These are phyloP conservation scores for Penicillium fuscoglaucum DNA, from an alignment of 2,329 filamentous ascomycete species.

Conservation along the genomic window DNA sequence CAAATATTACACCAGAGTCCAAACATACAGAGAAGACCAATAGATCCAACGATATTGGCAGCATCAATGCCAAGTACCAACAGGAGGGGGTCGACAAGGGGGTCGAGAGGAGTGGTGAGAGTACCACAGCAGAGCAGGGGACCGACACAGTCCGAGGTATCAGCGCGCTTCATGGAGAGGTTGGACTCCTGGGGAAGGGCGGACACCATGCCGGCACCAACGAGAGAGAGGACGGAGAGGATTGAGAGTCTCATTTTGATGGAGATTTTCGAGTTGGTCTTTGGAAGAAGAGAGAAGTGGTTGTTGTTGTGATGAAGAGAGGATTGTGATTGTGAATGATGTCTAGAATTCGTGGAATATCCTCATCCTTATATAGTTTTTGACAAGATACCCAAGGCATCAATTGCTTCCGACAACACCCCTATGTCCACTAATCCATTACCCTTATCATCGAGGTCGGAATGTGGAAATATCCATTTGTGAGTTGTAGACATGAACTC, in stretches of 20 bases:
- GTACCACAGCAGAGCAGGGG: conserved; percentile 31
- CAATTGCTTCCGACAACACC: neutral
- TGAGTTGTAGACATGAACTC: conserved; percentile 11
- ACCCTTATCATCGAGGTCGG: conserved; percentile 7
- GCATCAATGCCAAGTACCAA: conserved; percentile 24
- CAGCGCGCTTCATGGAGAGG: conserved; percentile 16
- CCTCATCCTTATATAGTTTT: conserved; percentile 12
- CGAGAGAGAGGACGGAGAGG: conserved; percentile 34
- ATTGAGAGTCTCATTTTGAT: conserved; percentile 31
- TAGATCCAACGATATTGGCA: conserved; percentile 28
- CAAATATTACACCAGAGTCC: neutral
- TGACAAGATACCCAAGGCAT: neutral
- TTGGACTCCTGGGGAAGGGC: conserved; percentile 22
- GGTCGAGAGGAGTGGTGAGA: conserved; percentile 32
- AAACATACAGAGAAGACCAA: conserved; percentile 32
- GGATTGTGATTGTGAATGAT: conserved; percentile 4
- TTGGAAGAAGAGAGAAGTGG: neutral
- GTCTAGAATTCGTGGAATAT: neutral
- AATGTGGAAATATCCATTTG: neutral
- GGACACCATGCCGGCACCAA: conserved; percentile 30
- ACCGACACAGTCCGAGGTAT: conserved; percentile 21
- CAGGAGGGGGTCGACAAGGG: conserved; percentile 29
- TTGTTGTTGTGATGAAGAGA: neutral
- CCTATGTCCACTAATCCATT: neutral
- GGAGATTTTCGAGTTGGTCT: neutral